Percentiles rank a stretch among this genome's conserved stretches.
Conservation (phyloP, 495 filamentous ascomycete species). For the Chaetomium cochliodes region DNA sequence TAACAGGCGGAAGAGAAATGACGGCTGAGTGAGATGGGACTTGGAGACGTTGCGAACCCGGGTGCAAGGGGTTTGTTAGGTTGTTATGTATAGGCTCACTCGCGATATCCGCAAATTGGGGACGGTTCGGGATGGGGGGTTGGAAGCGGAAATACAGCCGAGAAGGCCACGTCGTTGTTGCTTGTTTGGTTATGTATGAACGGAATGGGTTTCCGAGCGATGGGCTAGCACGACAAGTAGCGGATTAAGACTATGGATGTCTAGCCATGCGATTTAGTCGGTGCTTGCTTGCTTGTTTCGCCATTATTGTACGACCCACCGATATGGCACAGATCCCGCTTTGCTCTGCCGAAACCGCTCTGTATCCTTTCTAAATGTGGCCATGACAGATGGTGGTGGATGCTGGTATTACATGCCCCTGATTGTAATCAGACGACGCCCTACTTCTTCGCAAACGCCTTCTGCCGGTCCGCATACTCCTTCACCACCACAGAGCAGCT, state of each 20-base stretch:
- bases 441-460: conserved; percentile 48
- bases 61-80: not conserved
- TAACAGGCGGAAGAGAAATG: not conserved
- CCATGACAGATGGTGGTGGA: not conserved
- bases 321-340: not conserved
- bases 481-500: conserved; percentile 75
- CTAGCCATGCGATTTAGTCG: not conserved
- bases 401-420: not conserved
- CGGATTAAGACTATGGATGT: not conserved
- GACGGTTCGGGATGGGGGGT: not conserved
- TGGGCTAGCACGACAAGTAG: not conserved
- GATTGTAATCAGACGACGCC: not conserved
- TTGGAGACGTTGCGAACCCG: not conserved
- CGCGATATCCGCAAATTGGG: not conserved
- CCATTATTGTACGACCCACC: not conserved
- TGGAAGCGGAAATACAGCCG: not conserved
- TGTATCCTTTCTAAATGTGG: too few relatives aligned
- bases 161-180: not conserved
- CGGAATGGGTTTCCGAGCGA: not conserved
- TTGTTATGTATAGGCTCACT: not conserved
- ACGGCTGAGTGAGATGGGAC: too few relatives aligned
- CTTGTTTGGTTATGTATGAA: not conserved
- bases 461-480: conserved; percentile 69
- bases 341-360: too few relatives aligned
- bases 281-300: not conserved